Base-by-base conservation (phyloP, 2,329 filamentous ascomycete genomes). In the Cladosporium sp. region DNA sequence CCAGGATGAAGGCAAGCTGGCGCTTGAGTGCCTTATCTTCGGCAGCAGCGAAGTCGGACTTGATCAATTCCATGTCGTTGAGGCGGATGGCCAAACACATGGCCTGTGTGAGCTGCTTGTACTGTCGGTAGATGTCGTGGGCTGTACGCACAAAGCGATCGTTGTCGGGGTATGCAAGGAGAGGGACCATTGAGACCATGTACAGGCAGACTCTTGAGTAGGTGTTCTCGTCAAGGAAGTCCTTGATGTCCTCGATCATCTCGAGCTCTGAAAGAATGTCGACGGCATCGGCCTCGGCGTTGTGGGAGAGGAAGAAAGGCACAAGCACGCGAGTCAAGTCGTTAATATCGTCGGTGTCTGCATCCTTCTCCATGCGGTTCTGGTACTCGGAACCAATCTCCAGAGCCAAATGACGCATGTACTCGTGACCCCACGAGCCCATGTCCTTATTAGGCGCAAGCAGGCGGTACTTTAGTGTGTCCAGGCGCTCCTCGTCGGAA, bases 101-200 rank as follows among this genome's bases (percentile, higher is more conserved):
- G 3, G 96, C 96, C 78, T 97, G 93, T 3, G 94, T 91, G 72
- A 93, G 89, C 77, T 97, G 92, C 74, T 95, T 91, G 83, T 97
- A 96, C 72, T 91, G 86, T 72, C 93, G 89, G 81, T 99, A 99
- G 76, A 99, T 96, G 69, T 89, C 86, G 81, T 98, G 95, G 57
- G 94, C 93, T 8, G 94, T 96, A 70, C 88, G 89, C 67, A 99
- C 89, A 80, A 99, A 98, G 73, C 91, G 89, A 76, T 97, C 92
- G 79, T 99, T 97, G 80, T 99, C 95, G 52, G 95, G 95, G 76
- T 96, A 98, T 63, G 95, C 97, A 78, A 99, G 88, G 23, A 99
- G 87, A 76, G 95, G 96, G 71, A 99, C 95, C 91, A 98, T 98
- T 83, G 92, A 96, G 73, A 96, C 92, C 90, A 99, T 97, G 82